Evolutionary conservation across 2,329 filamentous ascomycete species (phyloP).

Genomic region (Beauveria sp.): DNA sequence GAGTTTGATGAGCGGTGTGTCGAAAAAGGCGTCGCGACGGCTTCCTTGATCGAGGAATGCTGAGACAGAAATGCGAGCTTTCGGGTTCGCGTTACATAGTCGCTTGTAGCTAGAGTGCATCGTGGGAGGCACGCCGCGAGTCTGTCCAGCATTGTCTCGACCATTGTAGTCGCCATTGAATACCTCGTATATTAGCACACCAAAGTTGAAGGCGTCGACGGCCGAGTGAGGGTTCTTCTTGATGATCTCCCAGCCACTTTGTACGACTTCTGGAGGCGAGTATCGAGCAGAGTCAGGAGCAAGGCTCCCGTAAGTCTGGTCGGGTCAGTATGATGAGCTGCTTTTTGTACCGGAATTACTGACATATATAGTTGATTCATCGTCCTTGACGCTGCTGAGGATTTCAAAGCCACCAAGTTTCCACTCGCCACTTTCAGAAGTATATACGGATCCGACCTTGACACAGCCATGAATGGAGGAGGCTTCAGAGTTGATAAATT

Average conservation of each 20-base stretch:
- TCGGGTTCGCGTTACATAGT: constrained; percentile 81
- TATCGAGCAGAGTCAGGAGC: constrained; percentile 81
- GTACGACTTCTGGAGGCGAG: constrained; percentile 77
- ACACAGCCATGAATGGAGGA: constrained; percentile 85
- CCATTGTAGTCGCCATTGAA: constrained; percentile 81
- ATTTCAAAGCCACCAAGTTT: constrained; percentile 92
- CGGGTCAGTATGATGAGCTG: not conserved
- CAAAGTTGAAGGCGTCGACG: constrained; percentile 82
- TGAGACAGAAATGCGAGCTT: constrained; percentile 72
- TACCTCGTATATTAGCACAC: constrained; percentile 76
- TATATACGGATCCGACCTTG: constrained; percentile 80
- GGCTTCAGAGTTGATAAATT: constrained; percentile 93
- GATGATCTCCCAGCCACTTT: constrained; percentile 84
- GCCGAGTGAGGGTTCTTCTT: constrained; percentile 75
- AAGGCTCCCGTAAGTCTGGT: constrained; percentile 74
- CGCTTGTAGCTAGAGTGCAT: constrained; percentile 93
- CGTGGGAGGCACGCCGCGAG: constrained; percentile 73
- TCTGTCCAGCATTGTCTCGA: constrained; percentile 73
- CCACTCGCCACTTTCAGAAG: constrained; percentile 95
- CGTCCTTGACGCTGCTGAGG: constrained; percentile 89
- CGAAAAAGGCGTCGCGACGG: constrained; percentile 78
- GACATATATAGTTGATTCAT: constrained; percentile 86
- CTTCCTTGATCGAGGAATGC: constrained; percentile 87
- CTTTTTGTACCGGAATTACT: constrained; percentile 5
- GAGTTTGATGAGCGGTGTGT: constrained; percentile 84